A percentile compares a stretch with the other conserved stretches of the same genome.
Conservation (phyloP, 768 basidiomycete genomes). For the Floccularia luteovirens region DNA sequence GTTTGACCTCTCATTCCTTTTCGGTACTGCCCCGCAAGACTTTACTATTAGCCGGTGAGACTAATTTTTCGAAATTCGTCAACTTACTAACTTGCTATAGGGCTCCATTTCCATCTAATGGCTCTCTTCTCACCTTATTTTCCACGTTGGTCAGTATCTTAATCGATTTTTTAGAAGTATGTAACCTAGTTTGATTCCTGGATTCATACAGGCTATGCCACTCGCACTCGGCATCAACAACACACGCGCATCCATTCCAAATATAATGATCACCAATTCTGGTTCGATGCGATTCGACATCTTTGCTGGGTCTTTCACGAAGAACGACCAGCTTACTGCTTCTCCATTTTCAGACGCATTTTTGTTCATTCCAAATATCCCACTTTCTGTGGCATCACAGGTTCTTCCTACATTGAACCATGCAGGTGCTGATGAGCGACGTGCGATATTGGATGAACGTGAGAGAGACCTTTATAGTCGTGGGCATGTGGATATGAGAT, state of each 20-base stretch:
- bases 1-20: slow-evolving; percentile 58
- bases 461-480: slow-evolving; percentile 33
- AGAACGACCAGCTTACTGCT: slow-evolving; percentile 74
- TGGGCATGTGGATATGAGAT: slow-evolving; percentile 45
- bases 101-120: slow-evolving; percentile 52
- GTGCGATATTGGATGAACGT: slow-evolving; percentile 24
- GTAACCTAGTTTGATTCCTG: no score
- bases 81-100: slow-evolving; percentile 21
- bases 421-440: slow-evolving; percentile 28
- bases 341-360: slow-evolving; percentile 65
- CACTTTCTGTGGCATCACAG: slow-evolving; percentile 38
- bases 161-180: no score
- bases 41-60: slow-evolving; percentile 59
- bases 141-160: slow-evolving; percentile 32
- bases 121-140: slow-evolving; percentile 54
- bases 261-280: slow-evolving; percentile 58
- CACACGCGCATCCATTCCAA: slow-evolving; percentile 49
- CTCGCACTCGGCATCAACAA: slow-evolving; percentile 56
- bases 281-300: slow-evolving; percentile 62
- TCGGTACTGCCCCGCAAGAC: slow-evolving; percentile 71
- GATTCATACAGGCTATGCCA: slow-evolving; percentile 47
- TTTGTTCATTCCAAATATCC: slow-evolving; percentile 50
- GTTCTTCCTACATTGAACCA: slow-evolving; percentile 49
- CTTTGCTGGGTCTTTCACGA: slow-evolving; percentile 63
- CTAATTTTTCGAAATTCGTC: neutral